Base-by-base conservation (phyloP, 2,329 filamentous ascomycete species). In the Daldinia eschscholtzii region DNA sequence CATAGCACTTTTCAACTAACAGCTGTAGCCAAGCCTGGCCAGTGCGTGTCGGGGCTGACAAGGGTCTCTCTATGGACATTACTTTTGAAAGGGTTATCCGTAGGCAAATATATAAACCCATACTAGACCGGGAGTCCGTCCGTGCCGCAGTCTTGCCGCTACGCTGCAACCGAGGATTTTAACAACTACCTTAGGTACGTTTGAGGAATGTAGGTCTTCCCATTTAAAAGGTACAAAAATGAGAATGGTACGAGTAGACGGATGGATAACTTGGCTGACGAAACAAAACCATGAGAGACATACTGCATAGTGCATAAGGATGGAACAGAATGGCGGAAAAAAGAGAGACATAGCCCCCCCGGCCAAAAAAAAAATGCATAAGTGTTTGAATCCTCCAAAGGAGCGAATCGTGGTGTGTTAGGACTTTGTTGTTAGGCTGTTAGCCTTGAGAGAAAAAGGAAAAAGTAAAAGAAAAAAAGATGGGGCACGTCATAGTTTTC, bases 401-500 rank as follows among this genome's bases (percentile, higher is more conserved):
- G 26, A 41, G 23, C 26, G 39, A n/a, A 53, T 50, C 26, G 20
- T 28, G 9, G 13, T 35, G 33, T 35, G 33, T 9, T 35, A 46
- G 6, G 41, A 20, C 5, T 9, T n/a, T 42, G 41, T 42, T 42
- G 5, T n/a, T 42, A n/a, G n/a, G 44, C 30, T 9, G 6, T 48
- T 48, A 37, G 28, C 28, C 50, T 13, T 13, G 23, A 15, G 20
- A 33, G 53, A 13, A 26, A 26, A 15, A 57, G 35, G 35, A 12
- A 52, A 33, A 41, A 57, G 13, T 2, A 15, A 48, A 5, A 20
- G 44, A 39, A 18, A 15, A 57, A 39, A 56, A 35, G 28, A 41
- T 35, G 57, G 35, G 56, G 57, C 42, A 70, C 65, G 65, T 70
- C 62, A 68, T 65, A 56, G 61, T 63, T 59, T 68, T 65, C 65